Conservation (phyloP, 1,284 basidiomycete genomes). For the Bjerkandera adusta region DNA sequence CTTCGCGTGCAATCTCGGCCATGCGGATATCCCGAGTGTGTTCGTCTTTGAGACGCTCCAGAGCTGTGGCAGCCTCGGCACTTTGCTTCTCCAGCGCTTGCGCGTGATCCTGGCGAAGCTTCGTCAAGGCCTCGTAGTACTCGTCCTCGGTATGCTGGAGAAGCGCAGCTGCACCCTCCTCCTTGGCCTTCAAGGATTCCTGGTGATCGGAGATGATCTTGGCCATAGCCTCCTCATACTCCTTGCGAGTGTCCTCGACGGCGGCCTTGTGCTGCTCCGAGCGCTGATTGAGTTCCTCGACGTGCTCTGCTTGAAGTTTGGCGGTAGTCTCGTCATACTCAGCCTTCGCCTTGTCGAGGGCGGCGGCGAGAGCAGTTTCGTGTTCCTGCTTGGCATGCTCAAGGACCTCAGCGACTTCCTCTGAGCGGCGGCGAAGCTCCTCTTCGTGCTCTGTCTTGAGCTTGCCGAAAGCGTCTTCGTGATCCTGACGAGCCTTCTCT, state of each 20-base stretch:
- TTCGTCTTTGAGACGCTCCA: constrained; percentile 70
- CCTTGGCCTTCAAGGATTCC: constrained; percentile 54
- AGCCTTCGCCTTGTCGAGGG: constrained; percentile 44
- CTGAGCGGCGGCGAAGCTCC: constrained; percentile 29
- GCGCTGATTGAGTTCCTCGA: constrained; percentile 33
- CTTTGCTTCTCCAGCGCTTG: constrained; percentile 58
- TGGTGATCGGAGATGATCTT: constrained; percentile 55
- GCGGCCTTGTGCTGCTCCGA: constrained; percentile 46
- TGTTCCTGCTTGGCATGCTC: constrained; percentile 33
- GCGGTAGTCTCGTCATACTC: constrained; percentile 47
- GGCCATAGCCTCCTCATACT: constrained; percentile 50
- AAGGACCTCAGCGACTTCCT: constrained; percentile 32
- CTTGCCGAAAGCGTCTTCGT: constrained; percentile 34
- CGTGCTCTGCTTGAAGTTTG: constrained; percentile 30
- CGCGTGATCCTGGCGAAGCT: constrained; percentile 66
- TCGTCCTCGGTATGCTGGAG: constrained; percentile 73
- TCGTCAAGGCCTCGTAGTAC: constrained; percentile 74
- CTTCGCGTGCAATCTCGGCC: constrained; percentile 71
- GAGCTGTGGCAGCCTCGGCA: constrained; percentile 53
- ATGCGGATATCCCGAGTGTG: constrained; percentile 67
- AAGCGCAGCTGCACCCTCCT: constrained; percentile 50
- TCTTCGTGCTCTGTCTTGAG: constrained; percentile 37
- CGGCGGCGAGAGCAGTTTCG: constrained; percentile 32
- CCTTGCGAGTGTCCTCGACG: constrained; percentile 44
- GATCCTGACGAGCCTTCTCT: constrained; percentile 30